Evolutionary conservation across 1,284 basidiomycete genomes (phyloP), one percentile per base, ranked within the genome.

Genomic region (Vanrija sp.): DNA sequence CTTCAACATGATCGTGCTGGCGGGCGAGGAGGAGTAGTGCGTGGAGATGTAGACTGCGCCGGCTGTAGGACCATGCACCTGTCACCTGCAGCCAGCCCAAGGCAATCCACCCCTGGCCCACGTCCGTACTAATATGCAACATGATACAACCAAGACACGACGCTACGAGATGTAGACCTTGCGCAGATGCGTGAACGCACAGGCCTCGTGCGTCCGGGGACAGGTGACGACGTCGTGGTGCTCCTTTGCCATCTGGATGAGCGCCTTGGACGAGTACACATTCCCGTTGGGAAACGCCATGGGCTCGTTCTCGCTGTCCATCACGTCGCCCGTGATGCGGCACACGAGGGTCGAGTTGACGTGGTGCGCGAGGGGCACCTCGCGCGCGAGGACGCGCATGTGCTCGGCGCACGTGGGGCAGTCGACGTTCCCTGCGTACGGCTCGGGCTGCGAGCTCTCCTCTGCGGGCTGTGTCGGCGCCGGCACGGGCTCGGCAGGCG

Each of bases 341-440:
- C 96, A 98, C 12, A 98, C 93, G 54, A 98, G 89, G 0, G 91
- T 94, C 46, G 92, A 96, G 71, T 95, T 97, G 48, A 87, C 85
- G 72, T 97, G 93, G 77, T 98, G 94, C 61, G 88, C 91, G 75
- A 86, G 87, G 0, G 96, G 95, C 0, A 97, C 91, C 63, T 94
- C 89, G 54, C 82, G 80, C 5, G 88, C 91, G 6, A 98, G 82
- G 51, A 82, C 80, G 19, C 86, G 86, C 16, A 98, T 80, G 14
- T 86, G 84, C 3, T 72, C 67, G 62, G 91, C 88, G 75, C 95
- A 98, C 5, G 91, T 86, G 0, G 95, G 95, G 72, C 95, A 98
- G 72, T 97, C 89, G 21, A 87, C 80, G 69, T 93, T 93, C 67
- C 85, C 85, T 1, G 83, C 82, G n/a, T 63, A 55, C 21, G 65